Evolutionary conservation across 1,139 yeast genomes (phyloP), one percentile per base, ranked within the genome.

Genomic region (Yamadazyma trypodendri): DNA sequence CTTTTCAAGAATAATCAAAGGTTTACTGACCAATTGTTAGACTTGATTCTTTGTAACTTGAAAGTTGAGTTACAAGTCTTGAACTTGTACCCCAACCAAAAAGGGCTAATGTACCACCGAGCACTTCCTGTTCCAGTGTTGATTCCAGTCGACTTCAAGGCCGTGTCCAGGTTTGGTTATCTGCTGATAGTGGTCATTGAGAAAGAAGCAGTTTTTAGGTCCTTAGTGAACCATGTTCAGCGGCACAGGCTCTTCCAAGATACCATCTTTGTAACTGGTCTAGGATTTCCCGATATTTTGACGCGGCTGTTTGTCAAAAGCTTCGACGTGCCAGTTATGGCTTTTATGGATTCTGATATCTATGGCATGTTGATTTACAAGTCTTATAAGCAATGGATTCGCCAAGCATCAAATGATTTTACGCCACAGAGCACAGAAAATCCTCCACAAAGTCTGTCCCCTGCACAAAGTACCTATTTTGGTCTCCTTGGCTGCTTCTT

Each of bases 311-410:
- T 63, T 40, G 52, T 61, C 3, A 33, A 37, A 15, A 20, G 34
- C 6, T 34, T 60, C 40, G 44, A 51, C 18, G 70, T 21, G 68
- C 79, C 37, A 75, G 75, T 60, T 2, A 32, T 53, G 11, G 66
- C 56, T 0, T 68, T 68, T 43, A 60, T 68, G 41, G 76, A 70
- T 56, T 75, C 86, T 6, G 95, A 86, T 53, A 79, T 87, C 1
- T 78, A 81, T 56, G 95, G 95, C 0, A 52, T 84, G 7, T 69
- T 72, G 46, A 86, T 86, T 14, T 66, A 75, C 45, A 61, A 67
- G 24, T 72, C 58, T 22, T 68, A 57, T 41, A 60, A 58, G 39
- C 35, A 48, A 9, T 15, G 15, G 14, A 6, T n/a, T 25, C 39
- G 31, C 16, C 3, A 12, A 15, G 17, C 28, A 18, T 4, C 30